Conservation (phyloP, 345 rosid species). For the Eucalyptus marginata region DNA sequence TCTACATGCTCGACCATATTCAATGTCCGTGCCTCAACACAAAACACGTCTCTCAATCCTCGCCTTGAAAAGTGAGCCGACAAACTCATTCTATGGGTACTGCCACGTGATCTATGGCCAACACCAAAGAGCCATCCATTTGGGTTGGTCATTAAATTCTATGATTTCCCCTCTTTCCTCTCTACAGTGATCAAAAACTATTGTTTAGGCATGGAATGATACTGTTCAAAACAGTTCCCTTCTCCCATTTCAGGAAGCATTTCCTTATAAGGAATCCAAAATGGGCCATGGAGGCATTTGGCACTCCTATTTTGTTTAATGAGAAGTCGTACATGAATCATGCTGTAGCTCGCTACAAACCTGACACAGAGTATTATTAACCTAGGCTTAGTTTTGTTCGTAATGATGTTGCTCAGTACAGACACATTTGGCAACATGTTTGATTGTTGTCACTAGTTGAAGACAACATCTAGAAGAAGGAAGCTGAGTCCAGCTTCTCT, state of each 20-base stretch:
- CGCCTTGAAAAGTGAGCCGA: slow-evolving; percentile 42
- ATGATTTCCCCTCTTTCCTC: background rate
- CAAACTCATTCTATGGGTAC: slow-evolving; percentile 33
- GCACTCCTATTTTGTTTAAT: background rate
- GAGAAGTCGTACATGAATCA: background rate
- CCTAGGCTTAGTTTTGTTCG: background rate
- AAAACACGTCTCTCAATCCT: slow-evolving; percentile 8
- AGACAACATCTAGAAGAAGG: background rate
- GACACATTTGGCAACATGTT: background rate
- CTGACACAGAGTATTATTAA: background rate
- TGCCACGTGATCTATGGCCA: slow-evolving; percentile 31
- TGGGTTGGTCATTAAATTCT: slow-evolving; percentile 1
- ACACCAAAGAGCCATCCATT: slow-evolving; percentile 6
- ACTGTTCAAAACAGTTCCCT: background rate
- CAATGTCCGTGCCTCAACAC: slow-evolving; percentile 12
- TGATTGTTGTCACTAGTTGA: background rate
- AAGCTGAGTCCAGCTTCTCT: background rate
- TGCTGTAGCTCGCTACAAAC: background rate
- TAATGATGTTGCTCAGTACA: background rate
- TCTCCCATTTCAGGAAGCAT: slow-evolving; percentile 27
- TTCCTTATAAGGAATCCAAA: slow-evolving; percentile 6
- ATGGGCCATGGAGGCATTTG: slow-evolving; percentile 16
- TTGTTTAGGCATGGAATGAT: background rate
- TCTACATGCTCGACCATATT: slow-evolving; percentile 22
- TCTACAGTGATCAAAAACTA: background rate